Evolutionary conservation across 2,329 filamentous ascomycete genomes (phyloP), one percentile per base, ranked within the genome.

Genomic region (Fusarium sp.): DNA sequence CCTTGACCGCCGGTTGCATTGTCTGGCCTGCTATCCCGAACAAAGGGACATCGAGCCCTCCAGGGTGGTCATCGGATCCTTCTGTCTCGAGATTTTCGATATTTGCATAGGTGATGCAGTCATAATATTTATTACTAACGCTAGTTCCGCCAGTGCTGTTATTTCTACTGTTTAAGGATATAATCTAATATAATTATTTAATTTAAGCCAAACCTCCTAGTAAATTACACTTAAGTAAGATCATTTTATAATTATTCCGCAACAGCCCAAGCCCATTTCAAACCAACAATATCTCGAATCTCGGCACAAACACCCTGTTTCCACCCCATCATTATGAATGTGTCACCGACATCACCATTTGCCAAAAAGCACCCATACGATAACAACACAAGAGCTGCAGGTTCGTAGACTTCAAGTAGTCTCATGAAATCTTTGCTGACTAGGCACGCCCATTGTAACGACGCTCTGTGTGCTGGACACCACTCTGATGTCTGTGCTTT

Each of bases 401-500:
- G 50, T 40, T 53, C 50, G 13, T 40, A 40, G 18, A 31, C 30
- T 40, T 53, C 50, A 16, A 53, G 50, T 40, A 53, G 6, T 27
- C 30, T 27, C n/a, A 53, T 37, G 18, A 53, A 53, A 34, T 53
- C 50, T 12, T 40, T n/a, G 12, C 50, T 53, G 31, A 37, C 30
- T 16, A 37, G 50, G 50, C 50, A 37, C 18, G 36, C 36, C 50
- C 50, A 53, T 40, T 53, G 50, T 9, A 53, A 11, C 6, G 50
- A 23, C 30, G 50, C 50, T 53, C 50, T 53, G 50, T 53, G 50
- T 40, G 50, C 30, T 13, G 52, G 52, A 13, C 52, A 55, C 52
- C 37, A 44, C n/a, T 55, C 37, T 44, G 52, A 55, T 36, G 52
- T 44, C 52, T 55, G 52, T 43, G 52, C 52, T 44, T 55, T 55